Base-by-base conservation (phyloP, 176 grass and related monocot species). In the Musa troglodytarum region DNA sequence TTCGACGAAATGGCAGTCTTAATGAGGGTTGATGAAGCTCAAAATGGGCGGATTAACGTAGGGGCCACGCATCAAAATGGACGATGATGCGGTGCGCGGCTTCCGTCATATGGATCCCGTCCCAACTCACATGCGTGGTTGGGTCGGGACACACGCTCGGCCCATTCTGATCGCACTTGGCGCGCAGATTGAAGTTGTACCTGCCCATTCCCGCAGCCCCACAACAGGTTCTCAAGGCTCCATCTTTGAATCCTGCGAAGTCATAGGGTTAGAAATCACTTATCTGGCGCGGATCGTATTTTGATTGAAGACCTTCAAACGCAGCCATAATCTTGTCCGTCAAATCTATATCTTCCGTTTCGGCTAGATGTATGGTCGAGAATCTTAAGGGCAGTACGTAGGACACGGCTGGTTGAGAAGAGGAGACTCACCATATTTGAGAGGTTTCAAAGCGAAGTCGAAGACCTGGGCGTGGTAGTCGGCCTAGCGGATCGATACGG, bases 71-170 rank as follows among this genome's bases (percentile, higher is more conserved):
- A n/a, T n/a, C n/a, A n/a, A n/a, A n/a, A n/a, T n/a, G n/a, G n/a
- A n/a, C 85, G 0, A 96, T 79, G 70, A 68, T 83, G 55, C 65
- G 68, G 74, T 96, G 89, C 50, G 89, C 93, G n/a, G 93, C 81
- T 81, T 96, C 93, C 0, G 93, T 96, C 89, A 96, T 86, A 83
- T 96, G 93, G 78, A 96, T 92, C 64, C 93, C 93, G 25, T 96
- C 93, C 93, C 93, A 96, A 68, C 89, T 96, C 43, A 92, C 89
- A 22, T 90, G 92, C 0, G 83, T 64, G 1, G 89, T 82, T 17
- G 89, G 87, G 82, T 86, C 81, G 0, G 61, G 50, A 81, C 93
- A 96, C 10, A 87, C 87, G 9, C 72, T 92, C 10, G 87, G 83
- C 1, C 93, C 89, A 2, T 86, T 49, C 83, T 92, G 85, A 0